These are phyloP conservation scores for Acanthamoeba culbertsoni DNA, from an alignment of 208 protist genomes.

Conservation along the genomic window DNA sequence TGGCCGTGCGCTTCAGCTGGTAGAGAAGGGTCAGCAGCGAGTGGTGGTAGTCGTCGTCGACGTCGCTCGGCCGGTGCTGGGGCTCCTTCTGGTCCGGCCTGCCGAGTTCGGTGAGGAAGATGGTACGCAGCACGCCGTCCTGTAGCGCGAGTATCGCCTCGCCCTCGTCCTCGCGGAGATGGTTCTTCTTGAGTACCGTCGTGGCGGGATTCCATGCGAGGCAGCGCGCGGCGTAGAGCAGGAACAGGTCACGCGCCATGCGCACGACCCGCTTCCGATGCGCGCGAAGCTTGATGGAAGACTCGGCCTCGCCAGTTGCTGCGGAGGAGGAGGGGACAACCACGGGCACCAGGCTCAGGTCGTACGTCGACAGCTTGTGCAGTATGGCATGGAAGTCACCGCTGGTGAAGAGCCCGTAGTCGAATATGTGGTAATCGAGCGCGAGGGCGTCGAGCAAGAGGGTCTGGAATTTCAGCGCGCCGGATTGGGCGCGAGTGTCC, in stretches of 20 bases:
- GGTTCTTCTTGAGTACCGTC: background rate
- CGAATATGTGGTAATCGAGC: background rate
- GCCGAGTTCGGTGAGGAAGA: background rate
- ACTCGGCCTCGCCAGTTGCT: background rate
- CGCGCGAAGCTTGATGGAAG: background rate
- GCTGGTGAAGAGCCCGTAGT: background rate
- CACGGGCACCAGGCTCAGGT: background rate
- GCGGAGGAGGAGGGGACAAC: background rate
- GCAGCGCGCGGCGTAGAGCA: background rate
- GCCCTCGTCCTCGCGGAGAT: background rate
- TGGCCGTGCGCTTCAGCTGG: slow-evolving; percentile 21
- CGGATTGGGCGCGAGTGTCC: background rate
- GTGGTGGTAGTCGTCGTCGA: slow-evolving; percentile 30
- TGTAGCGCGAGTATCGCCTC: background rate
- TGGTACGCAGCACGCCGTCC: background rate
- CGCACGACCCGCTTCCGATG: background rate
- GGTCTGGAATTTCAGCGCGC: background rate
- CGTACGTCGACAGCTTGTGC: background rate
- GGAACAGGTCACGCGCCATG: background rate
- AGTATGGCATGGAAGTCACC: background rate
- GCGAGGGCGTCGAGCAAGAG: background rate
- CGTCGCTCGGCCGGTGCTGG: background rate
- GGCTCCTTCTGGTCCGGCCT: background rate
- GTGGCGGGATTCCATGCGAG: background rate
- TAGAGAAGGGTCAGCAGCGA: background rate